Conservation (phyloP, 371 early-diverging fungal genomes). For the Syncephalis fuscata region DNA sequence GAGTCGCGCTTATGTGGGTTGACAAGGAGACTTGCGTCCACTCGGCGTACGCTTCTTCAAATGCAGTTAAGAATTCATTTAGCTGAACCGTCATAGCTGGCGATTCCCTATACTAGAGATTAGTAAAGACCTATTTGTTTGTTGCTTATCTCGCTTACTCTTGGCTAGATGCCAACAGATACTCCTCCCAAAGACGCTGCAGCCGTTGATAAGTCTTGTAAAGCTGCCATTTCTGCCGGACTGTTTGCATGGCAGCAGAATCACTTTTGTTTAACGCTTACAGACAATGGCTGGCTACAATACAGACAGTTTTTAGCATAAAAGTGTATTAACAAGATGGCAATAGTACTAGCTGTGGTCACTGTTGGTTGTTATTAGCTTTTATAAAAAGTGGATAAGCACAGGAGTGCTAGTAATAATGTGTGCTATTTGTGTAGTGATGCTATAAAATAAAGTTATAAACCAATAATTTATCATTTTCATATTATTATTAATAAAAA, state of each 20-base stretch:
- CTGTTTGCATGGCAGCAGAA: slow-evolving; percentile 18
- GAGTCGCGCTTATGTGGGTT: slow-evolving; percentile 10
- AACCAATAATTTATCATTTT: too few relatives aligned
- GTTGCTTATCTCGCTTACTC: slow-evolving; percentile 7
- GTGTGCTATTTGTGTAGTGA: too few relatives aligned
- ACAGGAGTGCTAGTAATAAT: too few relatives aligned
- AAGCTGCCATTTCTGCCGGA: slow-evolving; percentile 23
- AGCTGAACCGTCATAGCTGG: slow-evolving; percentile 11
- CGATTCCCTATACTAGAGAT: slow-evolving; percentile 8
- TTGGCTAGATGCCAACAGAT: slow-evolving; percentile 11
- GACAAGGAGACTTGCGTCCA: slow-evolving; percentile 8
- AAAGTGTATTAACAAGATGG: too few relatives aligned
- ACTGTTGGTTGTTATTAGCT: too few relatives aligned
- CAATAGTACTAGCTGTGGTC: too few relatives aligned
- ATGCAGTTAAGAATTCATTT: slow-evolving; percentile 13
- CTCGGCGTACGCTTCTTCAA: slow-evolving; percentile 16
- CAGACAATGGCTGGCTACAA: too few relatives aligned
- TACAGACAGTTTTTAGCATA: too few relatives aligned
- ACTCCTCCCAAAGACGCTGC: slow-evolving; percentile 17
- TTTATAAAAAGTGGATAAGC: too few relatives aligned
- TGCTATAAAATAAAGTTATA: too few relatives aligned
- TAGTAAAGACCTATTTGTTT: background rate
- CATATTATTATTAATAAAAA: too few relatives aligned
- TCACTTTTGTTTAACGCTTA: too few relatives aligned
- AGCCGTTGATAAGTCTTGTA: slow-evolving; percentile 17